A percentile compares a stretch with the other conserved stretches of the same genome.
phyloP scores from a whole-genome alignment of 2,329 filamentous ascomycete species.

The Neopestalotiopsis sp. region DNA sequence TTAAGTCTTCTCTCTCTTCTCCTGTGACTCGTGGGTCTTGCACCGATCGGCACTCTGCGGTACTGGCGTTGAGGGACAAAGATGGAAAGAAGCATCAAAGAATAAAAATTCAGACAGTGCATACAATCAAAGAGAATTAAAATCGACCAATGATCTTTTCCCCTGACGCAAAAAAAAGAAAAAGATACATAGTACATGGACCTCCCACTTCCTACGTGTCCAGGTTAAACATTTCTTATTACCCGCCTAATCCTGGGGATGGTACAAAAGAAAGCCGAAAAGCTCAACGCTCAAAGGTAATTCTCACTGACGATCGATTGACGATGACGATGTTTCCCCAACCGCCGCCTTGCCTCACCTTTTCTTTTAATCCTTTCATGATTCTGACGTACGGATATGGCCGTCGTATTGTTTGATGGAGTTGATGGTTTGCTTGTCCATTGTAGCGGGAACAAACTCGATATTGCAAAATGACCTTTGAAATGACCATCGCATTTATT shows the following conservation, averaged over 20 bases:
- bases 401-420: neutral
- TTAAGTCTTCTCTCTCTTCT: neutral
- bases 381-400: neutral
- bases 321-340: neutral
- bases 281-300: neutral
- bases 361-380: neutral
- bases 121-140: neutral
- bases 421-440: neutral
- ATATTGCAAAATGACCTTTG: neutral
- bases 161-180: neutral
- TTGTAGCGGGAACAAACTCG: neutral
- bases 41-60: neutral
- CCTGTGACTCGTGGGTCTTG: neutral
- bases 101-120: neutral
- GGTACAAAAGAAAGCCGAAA: neutral
- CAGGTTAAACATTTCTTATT: neutral
- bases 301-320: neutral
- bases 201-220: neutral
- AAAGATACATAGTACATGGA: neutral
- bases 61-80: neutral
- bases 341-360: neutral
- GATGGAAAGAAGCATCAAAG: constrained; percentile 1
- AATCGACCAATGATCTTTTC: neutral
- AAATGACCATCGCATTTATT: neutral
- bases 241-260: neutral